Conservation (phyloP, 2,329 filamentous ascomycete genomes). For the Ascochyta koolunga region DNA sequence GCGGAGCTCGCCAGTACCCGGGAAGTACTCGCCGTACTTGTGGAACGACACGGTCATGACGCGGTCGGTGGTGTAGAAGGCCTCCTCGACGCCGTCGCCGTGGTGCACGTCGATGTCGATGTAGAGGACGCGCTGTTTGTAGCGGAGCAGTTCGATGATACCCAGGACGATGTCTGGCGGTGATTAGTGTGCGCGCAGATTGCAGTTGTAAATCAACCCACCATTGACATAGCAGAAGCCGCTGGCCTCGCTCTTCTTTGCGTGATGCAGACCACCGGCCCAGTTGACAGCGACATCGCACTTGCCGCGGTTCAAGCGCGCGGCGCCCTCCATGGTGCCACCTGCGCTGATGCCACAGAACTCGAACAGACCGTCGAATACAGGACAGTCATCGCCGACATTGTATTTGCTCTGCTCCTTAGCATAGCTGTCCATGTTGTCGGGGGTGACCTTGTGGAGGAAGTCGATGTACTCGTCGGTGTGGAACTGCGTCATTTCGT, state of each 20-base stretch:
- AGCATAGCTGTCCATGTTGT: constrained; percentile 95
- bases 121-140: constrained; percentile 86
- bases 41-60: constrained; percentile 76
- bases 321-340: constrained; percentile 73
- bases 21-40: constrained; percentile 76
- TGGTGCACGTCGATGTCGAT: constrained; percentile 95
- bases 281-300: constrained; percentile 68
- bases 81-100: constrained; percentile 77
- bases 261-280: constrained; percentile 95
- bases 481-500: constrained; percentile 76
- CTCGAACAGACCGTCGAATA: constrained; percentile 73
- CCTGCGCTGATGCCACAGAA: constrained; percentile 74
- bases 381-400: constrained; percentile 67
- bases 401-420: constrained; percentile 86
- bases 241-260: constrained; percentile 90
- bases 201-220: neutral
- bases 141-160: constrained; percentile 84
- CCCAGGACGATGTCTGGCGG: constrained; percentile 82
- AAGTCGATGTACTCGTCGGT: constrained; percentile 77
- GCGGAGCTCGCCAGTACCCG: constrained; percentile 70
- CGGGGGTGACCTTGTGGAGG: constrained; percentile 86
- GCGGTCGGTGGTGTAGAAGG: constrained; percentile 73
- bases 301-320: constrained; percentile 70
- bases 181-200: constrained; percentile 35
- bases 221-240: constrained; percentile 97